Conservation (phyloP, 345 rosid species). For the Eucalyptus pauciflora region DNA sequence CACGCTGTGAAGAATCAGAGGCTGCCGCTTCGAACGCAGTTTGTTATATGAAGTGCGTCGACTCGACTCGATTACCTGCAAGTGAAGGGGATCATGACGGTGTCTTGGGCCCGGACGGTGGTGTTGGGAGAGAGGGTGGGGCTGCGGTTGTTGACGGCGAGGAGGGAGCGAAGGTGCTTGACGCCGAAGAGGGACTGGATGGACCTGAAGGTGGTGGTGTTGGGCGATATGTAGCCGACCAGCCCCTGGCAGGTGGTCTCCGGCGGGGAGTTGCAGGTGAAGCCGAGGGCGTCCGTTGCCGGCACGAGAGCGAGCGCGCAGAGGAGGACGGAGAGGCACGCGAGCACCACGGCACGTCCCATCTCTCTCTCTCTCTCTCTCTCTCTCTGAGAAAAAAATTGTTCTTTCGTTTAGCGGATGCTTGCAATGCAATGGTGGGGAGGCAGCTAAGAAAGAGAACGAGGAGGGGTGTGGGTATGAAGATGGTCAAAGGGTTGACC, state of each 20-base stretch:
- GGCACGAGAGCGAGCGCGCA: not conserved
- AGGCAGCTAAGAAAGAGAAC: no score
- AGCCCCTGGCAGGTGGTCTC: conserved; percentile 19
- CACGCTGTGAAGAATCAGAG: no score
- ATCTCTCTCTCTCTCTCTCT: no score
- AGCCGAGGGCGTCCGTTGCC: conserved; percentile 1
- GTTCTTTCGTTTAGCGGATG: no score
- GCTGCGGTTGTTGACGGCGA: conserved; percentile 47
- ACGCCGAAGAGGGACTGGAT: conserved; percentile 43
- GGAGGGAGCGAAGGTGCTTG: conserved; percentile 18
- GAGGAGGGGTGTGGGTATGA: no score
- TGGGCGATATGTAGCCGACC: conserved; percentile 38
- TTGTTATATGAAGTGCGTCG: not conserved
- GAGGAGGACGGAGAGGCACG: not conserved
- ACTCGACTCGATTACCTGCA: conserved; percentile 11
- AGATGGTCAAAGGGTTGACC: no score
- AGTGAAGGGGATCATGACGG: conserved; percentile 40
- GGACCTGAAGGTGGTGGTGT: conserved; percentile 26
- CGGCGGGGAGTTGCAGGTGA: conserved; percentile 23
- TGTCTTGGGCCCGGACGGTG: not conserved
- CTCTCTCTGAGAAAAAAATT: no score
- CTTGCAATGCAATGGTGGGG: no score
- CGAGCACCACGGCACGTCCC: not conserved
- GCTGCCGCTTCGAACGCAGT: not conserved
- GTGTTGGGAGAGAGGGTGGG: conserved; percentile 6